phyloP scores from a whole-genome alignment of 208 protist genomes.

The Sergeia podlipaevii region DNA sequence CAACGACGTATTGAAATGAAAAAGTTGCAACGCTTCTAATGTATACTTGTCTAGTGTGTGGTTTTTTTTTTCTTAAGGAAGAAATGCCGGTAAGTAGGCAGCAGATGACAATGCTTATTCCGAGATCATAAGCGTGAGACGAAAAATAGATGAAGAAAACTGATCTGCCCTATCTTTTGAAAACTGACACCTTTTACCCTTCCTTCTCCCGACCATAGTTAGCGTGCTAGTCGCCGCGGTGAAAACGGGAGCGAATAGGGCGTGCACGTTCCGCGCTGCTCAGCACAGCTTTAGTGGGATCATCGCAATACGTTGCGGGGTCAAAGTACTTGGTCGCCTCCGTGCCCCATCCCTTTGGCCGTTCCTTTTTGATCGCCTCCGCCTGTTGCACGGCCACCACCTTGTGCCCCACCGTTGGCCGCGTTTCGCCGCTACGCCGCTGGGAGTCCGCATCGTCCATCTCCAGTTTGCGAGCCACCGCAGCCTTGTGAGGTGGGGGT shows the following conservation, averaged over 20 bases:
- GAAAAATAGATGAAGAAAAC: not conserved
- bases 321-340: constrained; percentile 71
- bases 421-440: too few species aligned
- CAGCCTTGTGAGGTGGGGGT: too few species aligned
- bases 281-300: constrained; percentile 58
- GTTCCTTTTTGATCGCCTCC: not conserved
- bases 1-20: too few species aligned
- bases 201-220: not conserved
- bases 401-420: constrained; percentile 32
- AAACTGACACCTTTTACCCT: not conserved
- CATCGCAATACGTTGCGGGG: constrained; percentile 74
- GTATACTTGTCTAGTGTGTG: too few species aligned
- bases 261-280: constrained; percentile 12
- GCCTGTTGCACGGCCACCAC: constrained; percentile 21
- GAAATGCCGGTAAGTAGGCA: not conserved
- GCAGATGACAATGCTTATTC: not conserved
- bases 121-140: not conserved
- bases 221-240: not conserved
- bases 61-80: too few species aligned
- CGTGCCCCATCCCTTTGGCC: constrained; percentile 69
- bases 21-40: constrained; percentile 6
- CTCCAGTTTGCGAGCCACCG: too few species aligned
- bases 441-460: constrained; percentile 10
- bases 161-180: constrained; percentile 6
- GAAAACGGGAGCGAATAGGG: constrained; percentile 19